Base-by-base conservation (phyloP, 129 eudicot genomes). In the Erigeron canadensis region DNA sequence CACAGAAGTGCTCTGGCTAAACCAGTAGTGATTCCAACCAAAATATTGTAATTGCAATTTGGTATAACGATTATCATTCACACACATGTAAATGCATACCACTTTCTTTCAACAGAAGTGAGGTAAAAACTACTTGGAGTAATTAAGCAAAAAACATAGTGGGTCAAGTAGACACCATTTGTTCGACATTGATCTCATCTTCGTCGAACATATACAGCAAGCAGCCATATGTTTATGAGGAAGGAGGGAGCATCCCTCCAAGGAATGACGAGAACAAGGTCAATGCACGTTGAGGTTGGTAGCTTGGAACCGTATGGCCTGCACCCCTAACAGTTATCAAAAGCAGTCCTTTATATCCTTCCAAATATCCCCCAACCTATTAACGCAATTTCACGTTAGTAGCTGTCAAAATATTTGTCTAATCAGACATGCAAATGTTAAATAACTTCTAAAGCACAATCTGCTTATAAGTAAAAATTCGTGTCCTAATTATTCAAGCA, bases 351-450 rank as follows among this genome's bases (percentile, higher is more conserved):
- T 83, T 73, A 77, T 79, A 83, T 54, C 62, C 79, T 23, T 70
- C 84, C 56, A 79, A 64, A 77, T 83, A 83, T 18, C 87, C 87
- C 60, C 87, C 87, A 41, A 83, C 79, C 87, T 79, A 62, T 77
- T 51, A 62, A 17, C 10, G 72, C 50, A 38, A 37, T 21, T 58
- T 77, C 67, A 39, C 54, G 55, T 57, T 43, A 55, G 43, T n/a
- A 67, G 16, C 17, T 21, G 44, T 65, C 1, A 65, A 66, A 21
- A 45, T 43, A 9, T 2, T 21, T 7, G 28, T 66, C 41, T 66
- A 6, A 45, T 16, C 10, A 40, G 19, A 22, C 41, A 2, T 65
- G 58, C 58, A 65, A 65, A 11, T 44, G 19, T 65, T 19, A 54
- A 19, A 9, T 19, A 6, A 43, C 2, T 7, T 6, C 41, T 13